Percentiles rank a stretch among this genome's conserved stretches.
These are phyloP conservation scores for Gaeumannomyces tritici DNA, from an alignment of 2,329 filamentous ascomycete species.

Conservation along the genomic window DNA sequence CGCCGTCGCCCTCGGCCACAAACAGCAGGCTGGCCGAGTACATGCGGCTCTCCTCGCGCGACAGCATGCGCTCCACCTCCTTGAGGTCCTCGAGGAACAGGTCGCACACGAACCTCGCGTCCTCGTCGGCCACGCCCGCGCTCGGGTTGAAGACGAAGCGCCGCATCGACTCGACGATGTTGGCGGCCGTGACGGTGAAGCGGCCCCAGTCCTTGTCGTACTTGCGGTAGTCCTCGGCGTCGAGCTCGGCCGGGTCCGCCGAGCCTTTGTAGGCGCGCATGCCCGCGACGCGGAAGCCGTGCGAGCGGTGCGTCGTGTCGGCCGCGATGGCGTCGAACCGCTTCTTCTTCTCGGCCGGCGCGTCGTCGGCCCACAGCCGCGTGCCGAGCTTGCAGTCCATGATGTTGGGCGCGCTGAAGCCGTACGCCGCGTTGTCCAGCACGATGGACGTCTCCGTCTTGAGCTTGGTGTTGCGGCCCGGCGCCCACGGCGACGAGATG, in stretches of 20 bases:
- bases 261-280: conserved; percentile 55
- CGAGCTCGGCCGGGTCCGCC: conserved; percentile 34
- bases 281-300: conserved; percentile 55
- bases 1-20: conserved; percentile 54
- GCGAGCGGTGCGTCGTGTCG: conserved; percentile 48
- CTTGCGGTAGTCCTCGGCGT: conserved; percentile 45
- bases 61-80: conserved; percentile 42
- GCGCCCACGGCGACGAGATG: conserved; percentile 30
- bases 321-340: conserved; percentile 50
- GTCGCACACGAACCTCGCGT: conserved; percentile 44
- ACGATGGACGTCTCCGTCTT: conserved; percentile 73
- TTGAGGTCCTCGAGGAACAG: conserved; percentile 44
- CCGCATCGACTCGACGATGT: conserved; percentile 43
- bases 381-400: conserved; percentile 87
- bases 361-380: conserved; percentile 74
- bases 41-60: conserved; percentile 50
- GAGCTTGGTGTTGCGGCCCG: conserved; percentile 49
- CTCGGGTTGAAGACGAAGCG: conserved; percentile 48
- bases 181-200: conserved; percentile 38
- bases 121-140: conserved; percentile 49
- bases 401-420: conserved; percentile 79
- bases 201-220: conserved; percentile 58
- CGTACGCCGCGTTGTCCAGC: conserved; percentile 72
- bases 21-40: conserved; percentile 54
- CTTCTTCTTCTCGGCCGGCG: conserved; percentile 45